Base-by-base conservation (phyloP, 2,329 filamentous ascomycete genomes). In the Sporothrix brasiliensis region DNA sequence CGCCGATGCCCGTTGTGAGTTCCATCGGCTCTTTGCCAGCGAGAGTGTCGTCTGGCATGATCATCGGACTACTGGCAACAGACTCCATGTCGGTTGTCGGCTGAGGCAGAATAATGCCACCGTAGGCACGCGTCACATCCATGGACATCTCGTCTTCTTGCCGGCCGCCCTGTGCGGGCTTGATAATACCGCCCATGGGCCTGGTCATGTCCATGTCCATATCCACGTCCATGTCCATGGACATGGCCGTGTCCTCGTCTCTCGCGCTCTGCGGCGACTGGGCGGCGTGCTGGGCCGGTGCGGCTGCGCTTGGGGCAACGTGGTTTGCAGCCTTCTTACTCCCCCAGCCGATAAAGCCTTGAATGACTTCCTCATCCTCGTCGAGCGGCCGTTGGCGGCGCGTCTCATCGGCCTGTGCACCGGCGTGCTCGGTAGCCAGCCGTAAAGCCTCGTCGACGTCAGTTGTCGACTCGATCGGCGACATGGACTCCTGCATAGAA, bases 71-170 rank as follows among this genome's bases (percentile, higher is more conserved):
- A 16, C 76, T 74, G 11, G 70, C 66, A 21, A 71, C 69, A 30
- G 74, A 73, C 5, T 69, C 70, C 6, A 44, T 13, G 2, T 70
- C 73, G 13, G 47, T 72, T 58, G 65, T 73, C n/a, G 75, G 73
- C 70, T 74, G 76, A 63, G 81, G 83, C 5, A 85, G 81, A 24
- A 97, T 79, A 69, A 98, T 97, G 3, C 90, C 87, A 10, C 94
- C 94, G 68, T 97, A 84, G 10, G 88, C 92, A 69, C 88, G 88
- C 1, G 94, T 97, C 9, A 97, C 92, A 75, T 98, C 94, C 94
- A 98, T 97, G 27, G 92, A 95, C 84, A 96, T 89, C 52, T 94
- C 78, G 14, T 83, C 82, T 14, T 85, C 83, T 5, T 81, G 71
- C 24, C 72, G 34, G 34, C 34, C 69, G 3, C 19, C 71, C 69